Evolutionary conservation across 257 asterid species (phyloP), one percentile per base, ranked within the genome.

Genomic region (Capsicum baccatum): DNA sequence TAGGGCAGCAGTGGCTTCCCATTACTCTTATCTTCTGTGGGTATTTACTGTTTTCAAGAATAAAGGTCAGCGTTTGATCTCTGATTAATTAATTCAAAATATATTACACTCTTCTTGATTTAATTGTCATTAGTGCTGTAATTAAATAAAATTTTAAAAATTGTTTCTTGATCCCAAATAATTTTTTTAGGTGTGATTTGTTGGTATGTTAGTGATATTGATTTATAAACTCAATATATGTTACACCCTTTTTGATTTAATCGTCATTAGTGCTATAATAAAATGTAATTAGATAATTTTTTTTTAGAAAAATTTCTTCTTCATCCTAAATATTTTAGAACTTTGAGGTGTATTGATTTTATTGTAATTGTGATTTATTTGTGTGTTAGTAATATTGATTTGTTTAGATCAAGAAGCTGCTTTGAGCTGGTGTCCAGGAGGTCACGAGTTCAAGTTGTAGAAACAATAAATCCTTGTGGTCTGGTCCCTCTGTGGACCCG

Each of bases 351-450:
- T 26, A 26, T 50, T 74, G 47, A 52, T 74, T 4, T 62, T 63
- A 3, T 63, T n/a, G 70, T 63, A 21, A 63, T 63, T 63, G 70
- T 10, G 42, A 63, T 74, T 74, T 74, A 13, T 1, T 74, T 14
- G 47, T 50, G 1, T 26, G 62, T 16, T 3, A 74, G 13, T 26
- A 60, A 74, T 19, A 48, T 74, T 74, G 62, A 50, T 74, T 66
- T 64, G 73, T 44, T 47, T 73, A 47, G 80, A 21, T 73, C 80
- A 73, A 73, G 59, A n/a, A 47, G 59, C 6, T 71, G 79, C 3
- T 59, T 69, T 63, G 78, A 67, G 8, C 14, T 26, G 33, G 33
- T 26, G 33, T 26, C 2, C 33, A 26, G 2, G 33, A 26, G 33
- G 33, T 26, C 33, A 26, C 2, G 33, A 26, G 33, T 26, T 26